Percentiles rank a stretch among this genome's conserved stretches.
Conservation (phyloP, 2,329 filamentous ascomycete species). For the Metarhizium guizhouense region DNA sequence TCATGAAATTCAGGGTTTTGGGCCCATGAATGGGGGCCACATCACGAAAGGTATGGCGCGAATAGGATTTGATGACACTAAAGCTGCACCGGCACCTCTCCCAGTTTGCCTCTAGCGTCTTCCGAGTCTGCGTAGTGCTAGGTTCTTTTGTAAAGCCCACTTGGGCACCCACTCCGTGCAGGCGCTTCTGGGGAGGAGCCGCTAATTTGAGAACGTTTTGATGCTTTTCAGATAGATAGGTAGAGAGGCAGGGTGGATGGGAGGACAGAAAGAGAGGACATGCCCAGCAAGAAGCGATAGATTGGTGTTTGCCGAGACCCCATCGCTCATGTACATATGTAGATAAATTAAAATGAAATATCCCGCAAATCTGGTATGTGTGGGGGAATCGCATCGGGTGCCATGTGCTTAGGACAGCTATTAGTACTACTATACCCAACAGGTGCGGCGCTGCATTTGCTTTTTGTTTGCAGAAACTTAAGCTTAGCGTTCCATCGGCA, state of each 20-base stretch:
- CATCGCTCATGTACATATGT: neutral
- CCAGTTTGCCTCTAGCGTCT: conserved; percentile 14
- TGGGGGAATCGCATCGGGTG: neutral
- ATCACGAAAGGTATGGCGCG: neutral
- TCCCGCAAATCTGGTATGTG: neutral
- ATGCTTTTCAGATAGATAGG: neutral
- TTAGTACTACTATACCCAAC: no score
- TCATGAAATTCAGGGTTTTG: conserved; percentile 3
- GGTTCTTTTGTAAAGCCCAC: conserved; percentile 18
- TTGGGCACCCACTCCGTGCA: conserved; percentile 7
- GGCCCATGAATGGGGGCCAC: neutral
- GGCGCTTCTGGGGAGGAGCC: conserved; percentile 1
- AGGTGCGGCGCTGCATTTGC: neutral
- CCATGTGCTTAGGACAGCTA: neutral
- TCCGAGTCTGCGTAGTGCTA: conserved; percentile 6
- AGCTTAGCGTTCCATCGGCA: no score
- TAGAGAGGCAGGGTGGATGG: neutral
- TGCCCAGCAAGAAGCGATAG: neutral
- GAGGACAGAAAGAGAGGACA: no score
- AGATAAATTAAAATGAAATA: neutral
- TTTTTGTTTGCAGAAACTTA: neutral
- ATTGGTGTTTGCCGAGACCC: neutral
- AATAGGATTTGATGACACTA: neutral
- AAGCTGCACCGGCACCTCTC: conserved; percentile 9
- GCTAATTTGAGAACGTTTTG: neutral